Percentiles rank a stretch among this genome's conserved stretches.
phyloP scores from a whole-genome alignment of 2,329 filamentous ascomycete species.

The Cytospora piceae region DNA sequence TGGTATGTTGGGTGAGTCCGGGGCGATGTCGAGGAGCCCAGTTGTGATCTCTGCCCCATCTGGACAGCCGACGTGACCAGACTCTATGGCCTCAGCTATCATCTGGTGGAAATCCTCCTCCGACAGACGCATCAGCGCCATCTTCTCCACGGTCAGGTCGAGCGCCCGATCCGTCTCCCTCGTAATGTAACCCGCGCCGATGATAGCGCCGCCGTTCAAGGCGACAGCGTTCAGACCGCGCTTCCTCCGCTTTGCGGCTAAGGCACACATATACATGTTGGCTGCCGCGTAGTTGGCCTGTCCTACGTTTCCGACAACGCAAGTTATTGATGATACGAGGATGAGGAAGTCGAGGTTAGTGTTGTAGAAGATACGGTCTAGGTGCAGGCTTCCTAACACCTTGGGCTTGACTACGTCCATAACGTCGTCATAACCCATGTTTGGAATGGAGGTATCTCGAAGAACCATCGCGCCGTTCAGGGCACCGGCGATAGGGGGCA shows the following conservation, averaged over 20 bases:
- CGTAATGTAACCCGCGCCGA: conserved; percentile 32
- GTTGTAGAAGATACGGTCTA: conserved; percentile 26
- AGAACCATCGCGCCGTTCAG: too few relatives aligned
- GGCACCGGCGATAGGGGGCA: too few relatives aligned
- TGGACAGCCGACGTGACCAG: not conserved
- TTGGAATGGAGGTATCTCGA: too few relatives aligned
- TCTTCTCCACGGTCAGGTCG: conserved; percentile 1
- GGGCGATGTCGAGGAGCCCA: not conserved
- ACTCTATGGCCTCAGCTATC: conserved; percentile 47
- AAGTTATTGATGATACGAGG: conserved; percentile 45
- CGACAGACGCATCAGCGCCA: conserved; percentile 27
- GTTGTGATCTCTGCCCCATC: conserved; percentile 9
- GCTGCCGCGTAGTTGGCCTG: conserved; percentile 49
- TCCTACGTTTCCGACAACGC: conserved; percentile 48
- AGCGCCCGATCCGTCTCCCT: not conserved
- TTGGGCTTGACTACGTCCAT: conserved; percentile 26
- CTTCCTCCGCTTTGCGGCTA: conserved; percentile 28
- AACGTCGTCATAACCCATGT: too few relatives aligned
- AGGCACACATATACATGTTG: conserved; percentile 38
- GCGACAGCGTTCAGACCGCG: conserved; percentile 25
- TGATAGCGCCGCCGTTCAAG: conserved; percentile 27
- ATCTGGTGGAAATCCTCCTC: conserved; percentile 47
- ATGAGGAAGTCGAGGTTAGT: conserved; percentile 44
- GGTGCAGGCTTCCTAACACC: conserved; percentile 30
- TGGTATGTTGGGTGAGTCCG: not conserved